phyloP scores from a whole-genome alignment of 345 rosid genomes.

The Barbarea vulgaris region DNA sequence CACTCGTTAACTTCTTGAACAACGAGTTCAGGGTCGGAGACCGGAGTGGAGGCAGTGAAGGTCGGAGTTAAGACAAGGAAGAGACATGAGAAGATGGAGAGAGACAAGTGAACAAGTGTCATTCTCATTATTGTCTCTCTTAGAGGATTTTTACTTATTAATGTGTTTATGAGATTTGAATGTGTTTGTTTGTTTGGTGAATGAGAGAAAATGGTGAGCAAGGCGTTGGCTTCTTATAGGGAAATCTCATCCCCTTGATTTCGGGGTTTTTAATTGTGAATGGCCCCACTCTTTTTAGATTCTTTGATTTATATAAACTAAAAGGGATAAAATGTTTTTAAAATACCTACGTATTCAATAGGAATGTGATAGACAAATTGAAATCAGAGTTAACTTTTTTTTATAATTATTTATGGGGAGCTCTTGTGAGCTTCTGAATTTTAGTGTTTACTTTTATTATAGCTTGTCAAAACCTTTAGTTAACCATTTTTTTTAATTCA shows the following conservation, averaged over 20 bases:
- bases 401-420: not conserved
- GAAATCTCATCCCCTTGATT: constrained; percentile 15
- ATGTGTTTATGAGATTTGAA: constrained; percentile 35
- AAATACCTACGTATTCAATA: constrained; percentile 1
- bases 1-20: constrained; percentile 62
- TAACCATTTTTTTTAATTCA: not conserved
- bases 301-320: constrained; percentile 13
- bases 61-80: constrained; percentile 44
- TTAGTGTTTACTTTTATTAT: not conserved
- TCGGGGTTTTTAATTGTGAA: not conserved
- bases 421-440: not conserved
- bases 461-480: not conserved
- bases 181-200: constrained; percentile 34
- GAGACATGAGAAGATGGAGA: constrained; percentile 51
- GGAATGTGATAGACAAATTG: not conserved
- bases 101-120: constrained; percentile 45
- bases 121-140: constrained; percentile 41
- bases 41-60: constrained; percentile 49
- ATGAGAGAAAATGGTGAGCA: constrained; percentile 33
- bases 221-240: constrained; percentile 36
- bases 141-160: constrained; percentile 14
- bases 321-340: not conserved
- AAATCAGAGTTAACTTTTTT: not conserved
- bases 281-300: constrained; percentile 27
- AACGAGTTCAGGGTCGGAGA: constrained; percentile 56